These are phyloP conservation scores for Trifolium subterraneum DNA, from an alignment of 306 rosid genomes.

Conservation along the genomic window DNA sequence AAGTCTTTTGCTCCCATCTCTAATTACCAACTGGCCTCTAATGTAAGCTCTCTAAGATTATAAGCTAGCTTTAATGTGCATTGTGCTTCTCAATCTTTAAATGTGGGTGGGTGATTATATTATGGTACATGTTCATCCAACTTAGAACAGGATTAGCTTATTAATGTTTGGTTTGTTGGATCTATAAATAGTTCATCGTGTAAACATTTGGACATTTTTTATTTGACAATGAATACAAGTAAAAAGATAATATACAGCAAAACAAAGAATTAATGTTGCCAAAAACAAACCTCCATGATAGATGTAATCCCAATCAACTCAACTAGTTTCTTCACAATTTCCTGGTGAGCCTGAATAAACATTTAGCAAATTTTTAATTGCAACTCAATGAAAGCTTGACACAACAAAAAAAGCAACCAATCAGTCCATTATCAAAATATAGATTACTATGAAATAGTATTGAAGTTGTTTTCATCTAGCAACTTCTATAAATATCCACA, in stretches of 20 bases:
- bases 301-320: slow-evolving; percentile 98
- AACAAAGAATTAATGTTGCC: slow-evolving; percentile 33
- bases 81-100: background rate
- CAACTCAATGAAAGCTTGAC: slow-evolving; percentile 11
- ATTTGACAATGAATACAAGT: slow-evolving; percentile 18
- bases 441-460: slow-evolving; percentile 27
- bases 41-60: background rate
- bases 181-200: background rate
- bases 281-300: slow-evolving; percentile 92
- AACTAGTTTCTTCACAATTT: slow-evolving; percentile 82
- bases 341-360: slow-evolving; percentile 77
- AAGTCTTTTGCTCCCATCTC: background rate
- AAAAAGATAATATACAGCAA: slow-evolving; percentile 36
- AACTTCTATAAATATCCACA: slow-evolving; percentile 17
- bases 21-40: background rate
- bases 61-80: slow-evolving; percentile 2
- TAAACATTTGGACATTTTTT: background rate
- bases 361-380: slow-evolving; percentile 40
- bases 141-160: too few species aligned
- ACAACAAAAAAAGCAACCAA: background rate
- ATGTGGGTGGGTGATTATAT: slow-evolving; percentile 1
- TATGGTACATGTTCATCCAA: background rate
- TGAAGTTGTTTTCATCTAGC: background rate
- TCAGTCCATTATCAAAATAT: slow-evolving; percentile 20
- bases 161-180: background rate